These are phyloP conservation scores for Globisporangium nagaii DNA, from an alignment of 352 stramenopile species.

Conservation along the genomic window DNA sequence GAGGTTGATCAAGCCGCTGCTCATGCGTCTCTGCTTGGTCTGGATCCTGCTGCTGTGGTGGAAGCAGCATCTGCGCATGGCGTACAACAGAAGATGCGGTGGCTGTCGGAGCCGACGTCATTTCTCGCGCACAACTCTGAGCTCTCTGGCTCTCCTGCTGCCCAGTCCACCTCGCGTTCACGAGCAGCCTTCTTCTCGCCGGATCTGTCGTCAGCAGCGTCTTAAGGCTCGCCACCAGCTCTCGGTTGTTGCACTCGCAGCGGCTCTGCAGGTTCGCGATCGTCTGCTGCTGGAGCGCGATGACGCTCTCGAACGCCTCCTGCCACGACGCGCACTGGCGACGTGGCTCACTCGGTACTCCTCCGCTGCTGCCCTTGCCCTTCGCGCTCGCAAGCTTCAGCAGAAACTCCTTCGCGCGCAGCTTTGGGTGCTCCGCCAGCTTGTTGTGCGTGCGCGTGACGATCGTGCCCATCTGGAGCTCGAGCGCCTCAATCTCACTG, in stretches of 20 bases:
- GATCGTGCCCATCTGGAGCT: slow-evolving; percentile 64
- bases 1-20: background rate
- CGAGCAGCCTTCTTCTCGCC: slow-evolving; percentile 14
- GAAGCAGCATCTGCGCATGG: slow-evolving; percentile 14
- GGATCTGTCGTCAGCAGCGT: slow-evolving; percentile 49
- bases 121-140: background rate
- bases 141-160: background rate
- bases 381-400: slow-evolving; percentile 40
- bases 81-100: background rate
- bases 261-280: slow-evolving; percentile 49
- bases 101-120: background rate
- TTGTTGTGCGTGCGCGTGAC: slow-evolving; percentile 51
- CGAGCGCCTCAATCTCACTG: slow-evolving; percentile 26
- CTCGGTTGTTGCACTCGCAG: slow-evolving; percentile 41
- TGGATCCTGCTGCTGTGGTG: slow-evolving; percentile 51
- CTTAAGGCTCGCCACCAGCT: slow-evolving; percentile 46
- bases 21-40: slow-evolving; percentile 14
- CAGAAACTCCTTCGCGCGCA: slow-evolving; percentile 63
- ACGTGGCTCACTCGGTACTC: slow-evolving; percentile 23
- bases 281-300: slow-evolving; percentile 72
- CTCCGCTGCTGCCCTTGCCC: slow-evolving; percentile 3
- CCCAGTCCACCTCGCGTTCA: slow-evolving; percentile 7
- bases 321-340: slow-evolving; percentile 45
- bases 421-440: slow-evolving; percentile 49
- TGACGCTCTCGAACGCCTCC: slow-evolving; percentile 70